phyloP scores from a whole-genome alignment of 495 filamentous ascomycete species.

The Aspergillus ostianus region DNA sequence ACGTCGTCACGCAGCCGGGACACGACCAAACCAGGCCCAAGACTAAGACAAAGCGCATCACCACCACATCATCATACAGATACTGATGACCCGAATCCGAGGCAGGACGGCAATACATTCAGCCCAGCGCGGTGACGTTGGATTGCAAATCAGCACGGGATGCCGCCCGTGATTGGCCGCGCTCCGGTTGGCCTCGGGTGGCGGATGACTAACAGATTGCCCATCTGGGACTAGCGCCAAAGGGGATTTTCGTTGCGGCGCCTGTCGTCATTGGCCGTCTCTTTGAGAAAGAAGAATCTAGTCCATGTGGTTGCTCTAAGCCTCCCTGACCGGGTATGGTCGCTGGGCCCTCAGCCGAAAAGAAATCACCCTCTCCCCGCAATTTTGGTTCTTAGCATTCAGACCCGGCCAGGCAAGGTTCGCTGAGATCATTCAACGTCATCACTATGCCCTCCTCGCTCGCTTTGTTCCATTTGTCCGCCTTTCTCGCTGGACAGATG shows the following conservation, averaged over 20 bases:
- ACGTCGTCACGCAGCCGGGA: too few relatives aligned
- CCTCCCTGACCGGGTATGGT: constrained; percentile 12
- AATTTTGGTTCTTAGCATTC: constrained; percentile 17
- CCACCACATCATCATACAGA: background rate
- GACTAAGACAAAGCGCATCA: background rate
- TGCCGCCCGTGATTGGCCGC: constrained; percentile 31
- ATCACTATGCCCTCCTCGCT: constrained; percentile 7
- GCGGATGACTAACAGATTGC: constrained; percentile 17
- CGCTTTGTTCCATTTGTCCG: constrained; percentile 20
- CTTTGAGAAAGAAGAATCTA: too few relatives aligned
- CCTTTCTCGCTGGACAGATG: background rate
- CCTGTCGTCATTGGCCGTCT: background rate
- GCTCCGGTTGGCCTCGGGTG: constrained; percentile 28
- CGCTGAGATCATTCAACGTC: constrained; percentile 25
- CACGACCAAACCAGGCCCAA: too few relatives aligned
- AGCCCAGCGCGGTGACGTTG: constrained; percentile 32
- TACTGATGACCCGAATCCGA: background rate
- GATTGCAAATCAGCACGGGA: constrained; percentile 24
- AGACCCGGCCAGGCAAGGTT: background rate
- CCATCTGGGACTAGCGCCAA: constrained; percentile 9
- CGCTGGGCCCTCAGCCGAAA: constrained; percentile 15
- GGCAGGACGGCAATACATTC: constrained; percentile 40
- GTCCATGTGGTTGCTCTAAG: too few relatives aligned
- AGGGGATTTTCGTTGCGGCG: background rate
- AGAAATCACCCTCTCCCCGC: constrained; percentile 19